Evolutionary conservation across 805 yeast species (phyloP).

Genomic region (Hanseniaspora hatyaiensis): DNA sequence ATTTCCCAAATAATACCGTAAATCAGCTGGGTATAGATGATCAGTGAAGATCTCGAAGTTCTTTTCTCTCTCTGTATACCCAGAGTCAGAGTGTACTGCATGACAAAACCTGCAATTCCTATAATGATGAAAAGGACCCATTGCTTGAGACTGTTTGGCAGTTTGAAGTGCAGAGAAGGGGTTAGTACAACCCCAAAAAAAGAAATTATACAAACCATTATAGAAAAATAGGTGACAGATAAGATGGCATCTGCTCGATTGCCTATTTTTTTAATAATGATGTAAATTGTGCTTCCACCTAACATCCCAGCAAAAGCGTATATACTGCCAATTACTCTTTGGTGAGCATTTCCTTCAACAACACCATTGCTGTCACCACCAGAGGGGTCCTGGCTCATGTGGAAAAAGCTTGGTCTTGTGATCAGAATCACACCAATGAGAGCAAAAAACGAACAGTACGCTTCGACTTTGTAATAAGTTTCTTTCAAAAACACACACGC

Average conservation of each 20-base stretch:
- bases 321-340: slow-evolving; percentile 48
- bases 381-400: slow-evolving; percentile 34
- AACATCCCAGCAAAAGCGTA: slow-evolving; percentile 56
- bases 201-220: slow-evolving; percentile 46
- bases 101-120: slow-evolving; percentile 69
- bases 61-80: slow-evolving; percentile 68
- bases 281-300: slow-evolving; percentile 60
- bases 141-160: slow-evolving; percentile 51
- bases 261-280: slow-evolving; percentile 64
- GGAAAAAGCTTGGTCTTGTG: slow-evolving; percentile 64
- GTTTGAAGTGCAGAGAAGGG: slow-evolving; percentile 48
- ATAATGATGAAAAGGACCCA: slow-evolving; percentile 52
- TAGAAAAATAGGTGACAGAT: slow-evolving; percentile 66
- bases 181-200: slow-evolving; percentile 39
- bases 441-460: slow-evolving; percentile 54
- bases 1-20: slow-evolving; percentile 71
- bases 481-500: slow-evolving; percentile 63
- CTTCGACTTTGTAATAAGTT: slow-evolving; percentile 53
- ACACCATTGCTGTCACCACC: slow-evolving; percentile 22
- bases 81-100: slow-evolving; percentile 68
- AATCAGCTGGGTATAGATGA: slow-evolving; percentile 64
- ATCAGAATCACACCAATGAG: slow-evolving; percentile 66
- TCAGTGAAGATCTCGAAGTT: slow-evolving; percentile 65
- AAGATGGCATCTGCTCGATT: slow-evolving; percentile 66
- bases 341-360: slow-evolving; percentile 40